A percentile compares a stretch with the other conserved stretches of the same genome.
Evolutionary conservation across 352 stramenopile species (phyloP).

Genomic region (Phytophthora syringae): DNA sequence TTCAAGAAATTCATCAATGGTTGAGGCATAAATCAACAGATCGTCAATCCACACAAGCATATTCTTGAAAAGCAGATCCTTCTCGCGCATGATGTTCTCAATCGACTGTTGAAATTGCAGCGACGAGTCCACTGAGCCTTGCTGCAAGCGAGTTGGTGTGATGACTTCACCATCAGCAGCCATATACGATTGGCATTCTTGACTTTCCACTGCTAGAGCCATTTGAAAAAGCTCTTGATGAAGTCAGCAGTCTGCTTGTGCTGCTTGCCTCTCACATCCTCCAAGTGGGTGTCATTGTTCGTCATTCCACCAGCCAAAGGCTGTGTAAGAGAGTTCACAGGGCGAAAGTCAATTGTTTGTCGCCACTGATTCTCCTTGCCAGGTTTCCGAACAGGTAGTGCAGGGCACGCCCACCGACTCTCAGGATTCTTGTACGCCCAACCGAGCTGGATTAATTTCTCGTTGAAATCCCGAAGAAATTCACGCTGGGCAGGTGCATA

Average conservation of each 20-base stretch:
- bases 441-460: neutral
- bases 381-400: slow-evolving; percentile 4
- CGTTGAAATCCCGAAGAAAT: neutral
- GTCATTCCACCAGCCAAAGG: too few species aligned
- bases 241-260: slow-evolving; percentile 11
- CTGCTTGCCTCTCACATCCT: slow-evolving; percentile 4
- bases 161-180: neutral
- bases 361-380: neutral
- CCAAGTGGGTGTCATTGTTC: slow-evolving; percentile 5
- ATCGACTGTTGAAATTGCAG: too few species aligned
- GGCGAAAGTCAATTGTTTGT: too few species aligned
- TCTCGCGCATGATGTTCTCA: too few species aligned
- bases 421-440: neutral
- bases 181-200: slow-evolving; percentile 1
- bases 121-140: too few species aligned
- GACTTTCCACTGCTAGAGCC: neutral
- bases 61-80: too few species aligned
- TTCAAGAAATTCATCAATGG: too few species aligned
- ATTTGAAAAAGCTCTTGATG: slow-evolving; percentile 5
- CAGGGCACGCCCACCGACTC: slow-evolving; percentile 1
- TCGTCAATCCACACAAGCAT: too few species aligned
- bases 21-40: too few species aligned
- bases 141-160: too few species aligned
- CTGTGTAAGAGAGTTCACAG: too few species aligned
- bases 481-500: neutral